A percentile compares a stretch with the other conserved stretches of the same genome.
These are phyloP conservation scores for Taphrina pruni DNA, from an alignment of 1,139 yeast genomes.

Conservation along the genomic window DNA sequence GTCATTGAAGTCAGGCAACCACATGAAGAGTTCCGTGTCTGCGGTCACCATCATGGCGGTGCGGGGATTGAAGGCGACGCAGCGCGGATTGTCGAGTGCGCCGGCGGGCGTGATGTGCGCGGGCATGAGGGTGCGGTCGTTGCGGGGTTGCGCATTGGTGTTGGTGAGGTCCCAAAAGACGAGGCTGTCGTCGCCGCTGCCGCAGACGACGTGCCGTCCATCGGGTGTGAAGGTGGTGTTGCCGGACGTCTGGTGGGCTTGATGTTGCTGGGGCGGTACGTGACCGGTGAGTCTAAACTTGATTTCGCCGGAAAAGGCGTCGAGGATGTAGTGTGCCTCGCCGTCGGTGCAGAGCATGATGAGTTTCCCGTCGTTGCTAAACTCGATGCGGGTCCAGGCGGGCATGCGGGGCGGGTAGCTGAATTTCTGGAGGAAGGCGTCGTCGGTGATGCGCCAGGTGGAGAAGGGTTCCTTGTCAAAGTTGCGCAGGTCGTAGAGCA, in stretches of 20 bases:
- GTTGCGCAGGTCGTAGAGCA: conserved; percentile 66
- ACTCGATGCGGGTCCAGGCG: conserved; percentile 72
- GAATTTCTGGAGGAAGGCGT: conserved; percentile 49
- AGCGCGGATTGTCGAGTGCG: conserved; percentile 60
- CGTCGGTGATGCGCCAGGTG: conserved; percentile 48
- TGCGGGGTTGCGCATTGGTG: conserved; percentile 48
- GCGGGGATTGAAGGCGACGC: conserved; percentile 78
- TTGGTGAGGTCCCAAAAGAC: conserved; percentile 65
- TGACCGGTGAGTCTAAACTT: conserved; percentile 39
- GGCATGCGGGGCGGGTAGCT: conserved; percentile 46
- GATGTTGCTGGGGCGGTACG: conserved; percentile 22
- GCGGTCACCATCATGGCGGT: conserved; percentile 80
- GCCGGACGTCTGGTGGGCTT: conserved; percentile 52
- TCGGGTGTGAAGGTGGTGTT: conserved; percentile 80
- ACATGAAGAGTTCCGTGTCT: conserved; percentile 55
- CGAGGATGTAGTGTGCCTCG: conserved; percentile 64
- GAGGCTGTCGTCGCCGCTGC: conserved; percentile 60
- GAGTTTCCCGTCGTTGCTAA: conserved; percentile 79
- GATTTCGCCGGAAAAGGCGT: conserved; percentile 71
- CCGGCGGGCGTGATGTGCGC: conserved; percentile 50
- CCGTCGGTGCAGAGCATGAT: conserved; percentile 69
- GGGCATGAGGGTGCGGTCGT: conserved; percentile 48
- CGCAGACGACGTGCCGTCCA: conserved; percentile 73
- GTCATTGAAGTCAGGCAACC: conserved; percentile 37
- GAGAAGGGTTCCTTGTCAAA: conserved; percentile 65